Conservation (phyloP, 202 grass and related monocot genomes). For the Thinopyrum obtusiflorum region DNA sequence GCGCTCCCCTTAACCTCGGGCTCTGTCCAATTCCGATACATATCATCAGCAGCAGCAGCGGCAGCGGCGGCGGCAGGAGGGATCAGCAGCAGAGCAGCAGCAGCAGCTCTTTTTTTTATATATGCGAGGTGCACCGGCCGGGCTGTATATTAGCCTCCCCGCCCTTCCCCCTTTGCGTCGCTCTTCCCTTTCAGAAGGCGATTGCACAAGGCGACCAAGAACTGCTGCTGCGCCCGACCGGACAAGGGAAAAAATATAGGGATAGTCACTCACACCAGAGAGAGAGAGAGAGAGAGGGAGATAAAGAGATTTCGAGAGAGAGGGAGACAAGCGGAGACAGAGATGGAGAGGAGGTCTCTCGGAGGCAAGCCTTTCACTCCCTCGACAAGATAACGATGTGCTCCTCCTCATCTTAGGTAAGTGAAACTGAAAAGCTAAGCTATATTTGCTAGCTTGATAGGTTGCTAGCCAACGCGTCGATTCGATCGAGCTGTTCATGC, state of each 20-base stretch:
- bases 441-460: neutral
- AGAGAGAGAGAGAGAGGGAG: slow-evolving; percentile 23
- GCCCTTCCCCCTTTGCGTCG: slow-evolving; percentile 36
- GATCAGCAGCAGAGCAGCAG: slow-evolving; percentile 35
- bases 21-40: slow-evolving; percentile 64
- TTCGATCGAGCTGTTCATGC: neutral
- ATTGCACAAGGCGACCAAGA: slow-evolving; percentile 62
- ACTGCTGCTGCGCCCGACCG: slow-evolving; percentile 45
- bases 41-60: neutral
- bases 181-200: slow-evolving; percentile 92
- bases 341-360: slow-evolving; percentile 46
- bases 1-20: slow-evolving; percentile 34
- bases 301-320: slow-evolving; percentile 42
- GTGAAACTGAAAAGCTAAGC: neutral
- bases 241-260: slow-evolving; percentile 58
- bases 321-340: slow-evolving; percentile 24
- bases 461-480: neutral
- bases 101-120: slow-evolving; percentile 6
- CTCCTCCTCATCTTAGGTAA: slow-evolving; percentile 39
- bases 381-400: slow-evolving; percentile 75
- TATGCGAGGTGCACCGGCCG: neutral
- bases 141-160: slow-evolving; percentile 39
- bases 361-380: slow-evolving; percentile 50
- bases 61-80: slow-evolving; percentile 21
- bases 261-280: slow-evolving; percentile 39